Percentiles rank a stretch among this genome's conserved stretches.
Conservation (phyloP, 805 yeast genomes). For the Tetrapisispora pingtungensis region DNA sequence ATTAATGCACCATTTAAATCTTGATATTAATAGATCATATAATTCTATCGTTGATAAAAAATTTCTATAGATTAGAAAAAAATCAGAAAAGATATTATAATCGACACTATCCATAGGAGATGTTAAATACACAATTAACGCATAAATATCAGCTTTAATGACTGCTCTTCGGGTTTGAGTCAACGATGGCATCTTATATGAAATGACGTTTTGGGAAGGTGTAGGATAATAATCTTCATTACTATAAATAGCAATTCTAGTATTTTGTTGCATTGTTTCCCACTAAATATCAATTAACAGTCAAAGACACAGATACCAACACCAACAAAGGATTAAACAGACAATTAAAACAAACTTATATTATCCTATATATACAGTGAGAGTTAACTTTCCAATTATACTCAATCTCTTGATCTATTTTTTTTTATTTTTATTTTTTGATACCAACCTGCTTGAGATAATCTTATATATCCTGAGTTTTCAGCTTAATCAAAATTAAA, state of each 20-base stretch:
- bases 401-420: no score
- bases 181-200: slow-evolving; percentile 9
- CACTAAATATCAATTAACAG: no score
- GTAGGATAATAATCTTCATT: slow-evolving; percentile 24
- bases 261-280: not conserved
- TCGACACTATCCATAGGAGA: slow-evolving; percentile 61
- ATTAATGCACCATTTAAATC: slow-evolving; percentile 65
- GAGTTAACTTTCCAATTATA: no score
- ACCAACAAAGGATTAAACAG: not conserved
- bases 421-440: not conserved
- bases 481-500: no score
- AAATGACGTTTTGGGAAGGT: slow-evolving; percentile 21
- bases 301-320: not conserved
- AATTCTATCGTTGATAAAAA: slow-evolving; percentile 53
- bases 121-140: slow-evolving; percentile 50
- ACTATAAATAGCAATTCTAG: slow-evolving; percentile 10
- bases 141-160: slow-evolving; percentile 21
- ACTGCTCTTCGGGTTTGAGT: slow-evolving; percentile 10
- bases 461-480: no score
- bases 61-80: slow-evolving; percentile 72
- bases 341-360: no score
- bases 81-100: slow-evolving; percentile 72
- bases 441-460: no score
- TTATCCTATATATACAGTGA: no score
- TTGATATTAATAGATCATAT: slow-evolving; percentile 47